Evolutionary conservation across 257 asterid species (phyloP), one percentile per base, ranked within the genome.

Genomic region (Solanum neorickii): DNA sequence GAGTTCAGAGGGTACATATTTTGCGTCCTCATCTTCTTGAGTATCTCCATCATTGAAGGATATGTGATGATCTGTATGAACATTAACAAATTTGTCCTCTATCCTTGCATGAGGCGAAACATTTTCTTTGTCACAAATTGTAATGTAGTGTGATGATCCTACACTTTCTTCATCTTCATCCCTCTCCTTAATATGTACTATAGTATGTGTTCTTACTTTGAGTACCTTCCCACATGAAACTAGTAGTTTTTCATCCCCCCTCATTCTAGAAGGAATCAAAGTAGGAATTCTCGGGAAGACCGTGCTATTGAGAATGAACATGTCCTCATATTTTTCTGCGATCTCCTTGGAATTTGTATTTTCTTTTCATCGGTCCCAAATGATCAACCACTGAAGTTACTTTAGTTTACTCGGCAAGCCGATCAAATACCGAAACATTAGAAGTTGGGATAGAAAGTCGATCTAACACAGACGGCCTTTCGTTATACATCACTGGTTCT

Each of bases 261-360:
- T n/a, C 16, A 62, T 62, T 62, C 31, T 62, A 4, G 1, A 62
- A 10, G 70, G 16, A 62, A 62, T 23, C 15, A 62, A 62, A 35
- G 7, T 23, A 0, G 16, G 1, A 62, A n/a, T 62, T n/a, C 15
- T 62, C 1, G 6, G 15, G 14, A 3, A 12, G 1, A 23, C 25
- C 11, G 6, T 23, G 6, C 69, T 23, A 3, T 60, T 23, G 5
- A 60, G 12, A 3, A 20, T 56, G 12, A 56, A 56, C 12, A 1
- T 2, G 0, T 56, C 0, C 5, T 21, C 1, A 12, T 1, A 56
- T 59, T 1, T n/a, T 56, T 56, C 12, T 21, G 8, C 21, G 3
- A 8, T 56, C 9, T 8, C 12, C 66, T 56, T 56, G 4, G 66
- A 0, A 2, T 9, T 18, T 20, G 25, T 21, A 20, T 56, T 56